Evolutionary conservation across 768 basidiomycete genomes (phyloP), one percentile per base, ranked within the genome.

Genomic region (Symmetrospora coprosmae): DNA sequence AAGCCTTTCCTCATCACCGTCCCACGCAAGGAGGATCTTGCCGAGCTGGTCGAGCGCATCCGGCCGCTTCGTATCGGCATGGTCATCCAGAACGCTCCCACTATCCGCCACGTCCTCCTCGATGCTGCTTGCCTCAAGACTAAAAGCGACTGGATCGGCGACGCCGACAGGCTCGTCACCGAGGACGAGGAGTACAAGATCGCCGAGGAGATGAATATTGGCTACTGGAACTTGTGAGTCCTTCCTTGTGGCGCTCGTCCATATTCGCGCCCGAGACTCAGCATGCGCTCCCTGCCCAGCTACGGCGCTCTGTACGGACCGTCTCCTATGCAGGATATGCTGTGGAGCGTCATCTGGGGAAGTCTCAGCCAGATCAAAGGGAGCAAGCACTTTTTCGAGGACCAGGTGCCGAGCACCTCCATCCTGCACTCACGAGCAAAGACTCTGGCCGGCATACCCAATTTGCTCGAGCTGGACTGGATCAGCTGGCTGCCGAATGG

Each of bases 1-100:
- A 46, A 61, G n/a, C 64, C 64, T 31, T 66, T 63, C 61, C 34
- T 60, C 28, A 61, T 63, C 50, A 62, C 64, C 30, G 55, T 65
- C 48, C 52, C 45, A 9, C 40, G 48, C 45, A 41, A 51, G n/a
- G 56, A 59, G 2, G 62, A 65, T 41, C 46, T 65, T 16, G 14
- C 33, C 1, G 37, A 27, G 7, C 41, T 55, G 0, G 64, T 65
- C 37, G 34, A 62, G 35, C 9, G 23, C 2, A 34, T 65, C 0
- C 53, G 58, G 5, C 61, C 56, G 0, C 50, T 65, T 1, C 38
- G 61, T 1, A 30, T 43, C 1, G 40, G 43, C 3, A 58, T 46
- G 30, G 39, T 63, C 1, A 50, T 63, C 30, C 35, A 39, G 2
- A 34, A 62, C 38, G 61, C 50, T 2, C 53, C 61, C 28, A 41